Evolutionary conservation across 768 basidiomycete genomes (phyloP), one percentile per base, ranked within the genome.

Genomic region (Lactarius pseudohatsudake): DNA sequence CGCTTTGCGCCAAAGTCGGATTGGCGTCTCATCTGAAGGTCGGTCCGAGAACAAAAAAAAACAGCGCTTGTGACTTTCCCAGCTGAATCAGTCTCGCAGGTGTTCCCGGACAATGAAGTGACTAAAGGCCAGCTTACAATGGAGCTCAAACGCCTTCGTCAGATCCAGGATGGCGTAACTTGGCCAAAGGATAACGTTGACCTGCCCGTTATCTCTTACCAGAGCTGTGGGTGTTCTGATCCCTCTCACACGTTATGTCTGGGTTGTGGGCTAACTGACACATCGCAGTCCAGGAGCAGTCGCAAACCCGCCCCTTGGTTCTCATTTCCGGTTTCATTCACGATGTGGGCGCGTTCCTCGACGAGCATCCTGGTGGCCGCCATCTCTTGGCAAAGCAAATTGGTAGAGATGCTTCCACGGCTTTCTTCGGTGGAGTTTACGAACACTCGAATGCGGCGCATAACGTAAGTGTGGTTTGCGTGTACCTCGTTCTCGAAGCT

Each of bases 311-410:
- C 15, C 90, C 93, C 9, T 78, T 96, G 36, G 85, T 96, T 63
- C 86, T 93, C 70, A 81, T 98, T 66, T 89, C 92, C 36, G 94
- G 94, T n/a, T 94, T 93, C 81, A 95, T 96, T 62, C 94, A 95
- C 74, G 94, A 96, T 65, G 88, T 92, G 50, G 81, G 87, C 0
- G 77, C 81, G n/a, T 96, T 96, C 80, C 83, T 90, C 65, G 90
- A 94, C 55, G 92, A 96, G 69, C 94, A 96, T 74, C 94, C 94
- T 3, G 94, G 95, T 70, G 94, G 95, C 18, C 85, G 87, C 2
- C 91, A 94, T 73, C 79, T 94, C 36, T 78, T 96, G 65, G 83
- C 85, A 69, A 90, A 91, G 76, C 84, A 88, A 76, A 90, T 94
- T 72, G 94, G 94, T 62, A 91, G 86, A 75, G 94, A 96, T 72